Conservation (phyloP, 805 yeast genomes). For the Hanseniaspora mollemarum region DNA sequence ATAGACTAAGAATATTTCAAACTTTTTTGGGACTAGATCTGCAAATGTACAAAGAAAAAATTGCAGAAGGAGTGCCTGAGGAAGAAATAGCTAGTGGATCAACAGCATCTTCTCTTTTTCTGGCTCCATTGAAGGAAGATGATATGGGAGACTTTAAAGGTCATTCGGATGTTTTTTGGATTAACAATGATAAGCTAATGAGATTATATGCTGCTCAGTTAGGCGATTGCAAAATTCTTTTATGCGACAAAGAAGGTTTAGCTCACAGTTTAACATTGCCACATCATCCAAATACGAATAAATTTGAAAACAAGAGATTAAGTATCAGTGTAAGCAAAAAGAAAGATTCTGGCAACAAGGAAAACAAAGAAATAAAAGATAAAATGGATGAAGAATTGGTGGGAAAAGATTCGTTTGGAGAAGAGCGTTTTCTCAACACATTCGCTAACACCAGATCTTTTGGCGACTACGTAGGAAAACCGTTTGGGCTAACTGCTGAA, state of each 20-base stretch:
- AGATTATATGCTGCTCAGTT: conserved; percentile 73
- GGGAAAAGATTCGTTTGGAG: conserved; percentile 78
- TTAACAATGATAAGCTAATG: conserved; percentile 55
- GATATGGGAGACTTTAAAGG: conserved; percentile 12
- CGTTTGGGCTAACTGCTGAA: conserved; percentile 79
- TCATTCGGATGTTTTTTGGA: conserved; percentile 33
- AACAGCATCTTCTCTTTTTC: conserved; percentile 55
- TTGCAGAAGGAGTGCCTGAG: conserved; percentile 37
- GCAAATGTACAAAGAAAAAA: conserved; percentile 23
- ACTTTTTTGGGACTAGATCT: conserved; percentile 27
- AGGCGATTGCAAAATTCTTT: conserved; percentile 80
- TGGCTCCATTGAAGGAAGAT: conserved; percentile 29
- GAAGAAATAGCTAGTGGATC: conserved; percentile 44
- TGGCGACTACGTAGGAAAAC: conserved; percentile 75
- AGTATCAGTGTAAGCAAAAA: conserved; percentile 44
- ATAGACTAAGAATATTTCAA: conserved; percentile 26
- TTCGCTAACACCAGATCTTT: conserved; percentile 89
- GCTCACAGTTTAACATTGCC: conserved; percentile 68
- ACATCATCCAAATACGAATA: conserved; percentile 79
- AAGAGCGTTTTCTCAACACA: conserved; percentile 60
- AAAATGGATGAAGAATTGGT: conserved; percentile 10
- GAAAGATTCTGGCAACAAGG: neutral
- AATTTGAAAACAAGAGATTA: conserved; percentile 57
- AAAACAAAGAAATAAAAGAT: neutral
- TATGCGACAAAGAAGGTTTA: conserved; percentile 71